Evolutionary conservation across 495 filamentous ascomycete genomes (phyloP).

Genomic region (Talaromyces adpressus): DNA sequence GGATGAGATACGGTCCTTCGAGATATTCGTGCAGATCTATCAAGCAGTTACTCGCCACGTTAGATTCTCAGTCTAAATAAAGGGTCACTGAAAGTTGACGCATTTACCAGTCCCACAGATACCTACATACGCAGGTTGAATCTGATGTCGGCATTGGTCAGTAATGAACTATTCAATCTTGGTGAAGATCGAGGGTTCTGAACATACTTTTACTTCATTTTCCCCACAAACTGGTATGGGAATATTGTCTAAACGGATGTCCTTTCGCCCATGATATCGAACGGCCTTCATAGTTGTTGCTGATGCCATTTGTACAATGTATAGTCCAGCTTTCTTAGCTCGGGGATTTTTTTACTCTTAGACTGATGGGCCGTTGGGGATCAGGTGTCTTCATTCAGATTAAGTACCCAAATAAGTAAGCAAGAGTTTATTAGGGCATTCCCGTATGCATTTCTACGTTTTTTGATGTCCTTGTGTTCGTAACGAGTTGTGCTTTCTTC

Average conservation of each 20-base stretch:
- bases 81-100: not conserved
- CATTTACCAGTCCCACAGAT: constrained; percentile 47
- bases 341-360: too few relatives aligned
- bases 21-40: constrained; percentile 57
- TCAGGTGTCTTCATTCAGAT: not conserved
- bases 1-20: constrained; percentile 48
- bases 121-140: constrained; percentile 49
- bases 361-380: not conserved
- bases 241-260: constrained; percentile 31
- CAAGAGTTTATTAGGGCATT: not conserved
- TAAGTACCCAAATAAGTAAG: not conserved
- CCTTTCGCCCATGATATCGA: constrained; percentile 29
- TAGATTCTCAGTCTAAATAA: constrained; percentile 9
- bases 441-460: not conserved
- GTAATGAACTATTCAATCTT: not conserved
- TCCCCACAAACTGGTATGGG: constrained; percentile 30
- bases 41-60: not conserved
- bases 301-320: not conserved
- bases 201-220: constrained; percentile 31
- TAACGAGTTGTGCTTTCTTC: not conserved
- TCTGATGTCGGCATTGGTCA: constrained; percentile 15
- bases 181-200: not conserved
- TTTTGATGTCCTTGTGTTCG: not conserved
- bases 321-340: too few relatives aligned
- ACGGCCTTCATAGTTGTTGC: constrained; percentile 25